These are phyloP conservation scores for Xylariaceae sp. DNA, from an alignment of 2,329 filamentous ascomycete species.

Conservation along the genomic window DNA sequence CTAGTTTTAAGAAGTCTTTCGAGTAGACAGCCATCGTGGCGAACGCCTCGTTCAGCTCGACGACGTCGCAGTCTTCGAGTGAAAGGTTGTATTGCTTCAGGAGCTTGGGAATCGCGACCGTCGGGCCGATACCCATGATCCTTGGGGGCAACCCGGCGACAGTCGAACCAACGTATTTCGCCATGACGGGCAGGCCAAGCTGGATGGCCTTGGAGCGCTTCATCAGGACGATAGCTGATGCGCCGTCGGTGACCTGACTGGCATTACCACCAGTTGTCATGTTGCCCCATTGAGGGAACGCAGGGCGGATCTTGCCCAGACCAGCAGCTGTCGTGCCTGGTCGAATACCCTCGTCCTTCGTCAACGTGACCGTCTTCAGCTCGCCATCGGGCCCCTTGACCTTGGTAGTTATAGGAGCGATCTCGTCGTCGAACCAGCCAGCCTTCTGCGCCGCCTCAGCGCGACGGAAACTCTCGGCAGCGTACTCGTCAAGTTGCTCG, in stretches of 20 bases:
- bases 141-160: conserved; percentile 85
- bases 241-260: conserved; percentile 90
- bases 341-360: conserved; percentile 84
- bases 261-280: conserved; percentile 89
- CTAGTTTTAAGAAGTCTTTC: conserved; percentile 65
- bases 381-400: conserved; percentile 82
- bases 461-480: conserved; percentile 80
- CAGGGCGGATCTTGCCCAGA: conserved; percentile 79
- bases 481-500: conserved; percentile 77
- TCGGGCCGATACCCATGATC: conserved; percentile 93
- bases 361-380: conserved; percentile 71
- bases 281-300: conserved; percentile 86
- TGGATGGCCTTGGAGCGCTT: conserved; percentile 84
- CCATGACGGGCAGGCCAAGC: conserved; percentile 85
- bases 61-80: conserved; percentile 78
- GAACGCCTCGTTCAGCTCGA: conserved; percentile 97
- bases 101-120: conserved; percentile 74
- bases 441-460: conserved; percentile 88
- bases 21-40: conserved; percentile 98
- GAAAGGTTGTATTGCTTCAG: conserved; percentile 73
- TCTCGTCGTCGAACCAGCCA: conserved; percentile 91
- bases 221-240: conserved; percentile 87
- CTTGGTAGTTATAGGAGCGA: conserved; percentile 77
- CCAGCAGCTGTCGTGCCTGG: conserved; percentile 83
- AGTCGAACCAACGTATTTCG: conserved; percentile 90